Base-by-base conservation (phyloP, 192 early-diverging fungal genomes). In the Phycomyces nitens region DNA sequence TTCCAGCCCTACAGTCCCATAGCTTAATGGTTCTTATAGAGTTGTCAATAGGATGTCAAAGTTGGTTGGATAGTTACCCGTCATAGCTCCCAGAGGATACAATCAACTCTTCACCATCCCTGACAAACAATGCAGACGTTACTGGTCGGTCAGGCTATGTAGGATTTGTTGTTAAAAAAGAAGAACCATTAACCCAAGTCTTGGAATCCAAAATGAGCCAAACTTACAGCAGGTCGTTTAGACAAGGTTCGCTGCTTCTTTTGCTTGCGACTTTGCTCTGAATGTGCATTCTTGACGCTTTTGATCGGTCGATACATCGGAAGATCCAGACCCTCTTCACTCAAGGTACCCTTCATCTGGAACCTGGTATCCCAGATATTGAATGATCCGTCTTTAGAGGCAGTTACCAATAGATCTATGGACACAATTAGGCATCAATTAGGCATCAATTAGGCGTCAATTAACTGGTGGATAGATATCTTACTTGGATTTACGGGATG, bases 1-100 rank as follows among this genome's bases (percentile, higher is more conserved):
- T 75, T 23, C 47, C 75, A 60, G 69, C 80, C 7, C 94, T 72
- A 56, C 89, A 75, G 67, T 96, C 94, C 94, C 94, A 96, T 38
- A 88, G 80, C 71, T 89, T 92, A 29, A 96, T 74, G 23, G 82
- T 67, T 18, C 87, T 71, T 20, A 12, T n/a, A 27, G 22, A 26
- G 29, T 50, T n/a, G n/a, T n/a, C n/a, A n/a, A n/a, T n/a, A n/a
- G n/a, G n/a, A n/a, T n/a, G n/a, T n/a, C n/a, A n/a, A n/a, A n/a
- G n/a, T n/a, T n/a, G n/a, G n/a, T n/a, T n/a, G n/a, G n/a, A n/a
- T n/a, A n/a, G n/a, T 72, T 76, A 88, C 87, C 87, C 88, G 55
- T 89, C 87, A 27, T 77, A 70, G 8, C 83, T 78, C 15, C 88
- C 89, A 11, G 87, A 79, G 0, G 85, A 82, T 15, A 82, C 79